Evolutionary conservation across 805 yeast genomes (phyloP).

Genomic region (Starmerella khaoyaiensis): DNA sequence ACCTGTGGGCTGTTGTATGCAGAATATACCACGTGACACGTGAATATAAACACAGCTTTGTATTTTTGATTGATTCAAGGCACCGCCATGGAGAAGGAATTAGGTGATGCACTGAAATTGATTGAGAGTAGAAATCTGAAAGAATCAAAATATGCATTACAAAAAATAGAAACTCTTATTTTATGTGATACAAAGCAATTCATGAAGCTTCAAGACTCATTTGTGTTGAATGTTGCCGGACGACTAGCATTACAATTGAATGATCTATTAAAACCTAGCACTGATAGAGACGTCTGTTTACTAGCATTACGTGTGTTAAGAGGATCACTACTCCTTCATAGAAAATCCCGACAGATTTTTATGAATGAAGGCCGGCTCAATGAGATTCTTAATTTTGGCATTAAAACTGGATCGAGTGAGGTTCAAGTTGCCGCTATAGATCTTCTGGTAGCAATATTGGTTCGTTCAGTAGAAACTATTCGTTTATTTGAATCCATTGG

Average conservation of each 20-base stretch:
- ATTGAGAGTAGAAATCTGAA: constrained; percentile 10
- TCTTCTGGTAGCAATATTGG: constrained; percentile 44
- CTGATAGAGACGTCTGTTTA: constrained; percentile 6
- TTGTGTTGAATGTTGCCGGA: constrained; percentile 39
- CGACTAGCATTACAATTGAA: constrained; percentile 22
- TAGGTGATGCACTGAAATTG: constrained; percentile 1
- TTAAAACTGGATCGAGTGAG: constrained; percentile 7
- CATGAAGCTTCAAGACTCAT: constrained; percentile 38
- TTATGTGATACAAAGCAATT: constrained; percentile 26
- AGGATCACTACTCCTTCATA: constrained; percentile 50
- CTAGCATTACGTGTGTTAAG: constrained; percentile 32
- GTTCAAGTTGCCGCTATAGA: constrained; percentile 36
- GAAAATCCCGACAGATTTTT: constrained; percentile 41
- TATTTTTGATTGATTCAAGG: not conserved
- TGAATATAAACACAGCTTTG: too few species aligned
- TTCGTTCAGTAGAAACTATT: constrained; percentile 43
- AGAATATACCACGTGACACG: too few species aligned
- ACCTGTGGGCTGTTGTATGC: too few species aligned
- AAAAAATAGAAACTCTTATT: constrained; percentile 4
- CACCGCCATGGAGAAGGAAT: not conserved
- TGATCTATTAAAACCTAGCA: not conserved
- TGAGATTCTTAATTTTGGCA: constrained; percentile 8
- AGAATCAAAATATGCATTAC: not conserved
- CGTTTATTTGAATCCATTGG: constrained; percentile 44
- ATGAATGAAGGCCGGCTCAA: constrained; percentile 30